Conservation (phyloP, 805 yeast genomes). For the Hanseniaspora guilliermondii region DNA sequence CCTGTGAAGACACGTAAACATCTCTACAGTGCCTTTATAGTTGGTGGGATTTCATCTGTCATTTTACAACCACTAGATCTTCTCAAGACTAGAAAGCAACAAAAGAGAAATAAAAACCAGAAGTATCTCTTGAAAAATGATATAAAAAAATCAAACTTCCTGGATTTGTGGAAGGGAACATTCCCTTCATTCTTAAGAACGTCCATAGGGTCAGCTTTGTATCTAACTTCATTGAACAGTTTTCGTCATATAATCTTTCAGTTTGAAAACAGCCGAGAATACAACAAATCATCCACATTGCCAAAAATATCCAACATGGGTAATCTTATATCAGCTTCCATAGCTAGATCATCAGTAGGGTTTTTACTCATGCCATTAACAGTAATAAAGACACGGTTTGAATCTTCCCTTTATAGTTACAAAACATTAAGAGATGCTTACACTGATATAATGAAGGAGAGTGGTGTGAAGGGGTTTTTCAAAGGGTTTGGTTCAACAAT, state of each 20-base stretch:
- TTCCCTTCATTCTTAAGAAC: constrained; percentile 82
- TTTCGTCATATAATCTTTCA: constrained; percentile 32
- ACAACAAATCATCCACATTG: constrained; percentile 32
- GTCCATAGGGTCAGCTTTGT: constrained; percentile 79
- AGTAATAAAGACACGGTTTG: constrained; percentile 75
- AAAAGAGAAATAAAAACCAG: constrained; percentile 28
- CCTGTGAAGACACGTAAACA: constrained; percentile 29
- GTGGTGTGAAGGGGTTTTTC: constrained; percentile 61
- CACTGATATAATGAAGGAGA: constrained; percentile 38
- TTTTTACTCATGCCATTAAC: constrained; percentile 89
- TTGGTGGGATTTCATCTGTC: constrained; percentile 74
- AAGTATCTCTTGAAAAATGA: background rate
- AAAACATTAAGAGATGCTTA: constrained; percentile 51
- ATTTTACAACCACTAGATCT: constrained; percentile 80
- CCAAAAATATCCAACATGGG: constrained; percentile 62
- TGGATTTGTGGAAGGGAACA: constrained; percentile 82
- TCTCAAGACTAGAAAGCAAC: constrained; percentile 78
- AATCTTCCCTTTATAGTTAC: constrained; percentile 66
- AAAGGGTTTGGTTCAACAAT: constrained; percentile 80
- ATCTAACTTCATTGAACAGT: constrained; percentile 58
- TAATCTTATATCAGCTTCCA: constrained; percentile 64
- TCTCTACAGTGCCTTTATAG: constrained; percentile 65
- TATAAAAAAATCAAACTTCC: constrained; percentile 26
- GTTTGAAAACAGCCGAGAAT: constrained; percentile 14
- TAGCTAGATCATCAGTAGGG: constrained; percentile 73